Evolutionary conservation across 495 filamentous ascomycete genomes (phyloP), one percentile per base, ranked within the genome.

Genomic region (Hyaloscypha bicolor): DNA sequence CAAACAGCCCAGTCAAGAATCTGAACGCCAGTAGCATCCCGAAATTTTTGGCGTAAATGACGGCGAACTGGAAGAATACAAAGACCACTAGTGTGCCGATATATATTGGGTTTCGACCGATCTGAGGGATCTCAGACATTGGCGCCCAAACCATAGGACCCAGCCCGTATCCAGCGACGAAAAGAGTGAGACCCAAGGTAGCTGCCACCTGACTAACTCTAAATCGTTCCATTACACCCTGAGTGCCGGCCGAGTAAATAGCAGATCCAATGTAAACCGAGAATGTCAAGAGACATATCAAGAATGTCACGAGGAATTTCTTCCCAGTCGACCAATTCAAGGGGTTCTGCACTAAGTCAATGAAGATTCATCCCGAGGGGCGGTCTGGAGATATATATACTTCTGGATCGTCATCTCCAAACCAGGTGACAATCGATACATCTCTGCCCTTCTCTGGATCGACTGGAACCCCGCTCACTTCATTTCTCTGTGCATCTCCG

Each of bases 231-330:
- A 79, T 75, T 4, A 86, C 83, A 19, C 74, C 75, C 21, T 60
- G 48, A 6, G 79, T 79, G 12, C 84, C 83, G 3, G 85, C 80
- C n/a, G 83, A 81, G 75, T 88, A 72, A 51, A 72, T 69, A 14
- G 70, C 66, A 30, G 66, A 69, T 19, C 66, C 66, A 29, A 69
- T 69, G 33, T 69, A 69, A 8, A 69, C 60, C 16, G 63, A 63
- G 51, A 72, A 69, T 19, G 70, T 72, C 9, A 69, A 52, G 1
- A 69, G 33, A 62, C 70, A 69, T n/a, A 69, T 65, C 33, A 89
- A 79, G 71, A 86, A 81, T 3, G 92, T 90, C 66, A 88, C 84
- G 4, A 81, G 39, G 86, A 89, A 93, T 77, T 93, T 93, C 71
- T 83, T 85, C 42, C 62, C 37, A 1, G 64, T 62, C 0, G 78